A percentile compares a stretch with the other conserved stretches of the same genome.
phyloP scores from a whole-genome alignment of 768 basidiomycete genomes.

The Termitomyces sp. region DNA sequence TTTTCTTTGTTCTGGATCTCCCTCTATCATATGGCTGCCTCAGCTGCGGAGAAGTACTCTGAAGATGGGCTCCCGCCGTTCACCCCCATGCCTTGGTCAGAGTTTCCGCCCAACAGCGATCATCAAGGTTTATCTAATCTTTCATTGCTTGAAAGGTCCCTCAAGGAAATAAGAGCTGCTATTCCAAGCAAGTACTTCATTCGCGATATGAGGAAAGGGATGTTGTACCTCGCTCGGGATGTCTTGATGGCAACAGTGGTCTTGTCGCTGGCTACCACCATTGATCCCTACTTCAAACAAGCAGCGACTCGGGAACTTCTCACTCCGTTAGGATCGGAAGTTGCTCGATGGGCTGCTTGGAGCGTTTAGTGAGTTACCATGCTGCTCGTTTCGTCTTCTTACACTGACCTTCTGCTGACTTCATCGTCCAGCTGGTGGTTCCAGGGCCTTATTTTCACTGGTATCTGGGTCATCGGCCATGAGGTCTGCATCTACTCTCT shows the following conservation, averaged over 20 bases:
- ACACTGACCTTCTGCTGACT: too few species aligned
- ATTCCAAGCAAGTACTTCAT: conserved; percentile 44
- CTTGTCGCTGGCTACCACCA: conserved; percentile 39
- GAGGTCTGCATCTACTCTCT: conserved; percentile 30
- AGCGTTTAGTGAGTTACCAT: conserved; percentile 35
- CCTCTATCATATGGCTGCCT: conserved; percentile 9
- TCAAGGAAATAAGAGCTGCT: conserved; percentile 46
- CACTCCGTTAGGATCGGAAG: conserved; percentile 32
- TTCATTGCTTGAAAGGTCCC: conserved; percentile 28
- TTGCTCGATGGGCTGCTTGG: conserved; percentile 41
- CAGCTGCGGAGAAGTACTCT: conserved; percentile 21
- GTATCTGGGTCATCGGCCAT: conserved; percentile 58
- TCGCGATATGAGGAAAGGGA: conserved; percentile 35
- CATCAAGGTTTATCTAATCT: background rate
- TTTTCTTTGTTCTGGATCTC: too few species aligned
- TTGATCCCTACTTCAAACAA: conserved; percentile 38
- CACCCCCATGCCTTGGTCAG: conserved; percentile 44
- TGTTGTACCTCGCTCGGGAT: conserved; percentile 43
- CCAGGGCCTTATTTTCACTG: conserved; percentile 53
- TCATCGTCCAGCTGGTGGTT: conserved; percentile 48
- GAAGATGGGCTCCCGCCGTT: conserved; percentile 40
- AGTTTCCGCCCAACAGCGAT: background rate
- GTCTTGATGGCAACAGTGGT: conserved; percentile 36
- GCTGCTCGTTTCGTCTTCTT: background rate
- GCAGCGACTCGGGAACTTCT: conserved; percentile 18